phyloP scores from a whole-genome alignment of 257 asterid genomes.

The Plantago ovata region DNA sequence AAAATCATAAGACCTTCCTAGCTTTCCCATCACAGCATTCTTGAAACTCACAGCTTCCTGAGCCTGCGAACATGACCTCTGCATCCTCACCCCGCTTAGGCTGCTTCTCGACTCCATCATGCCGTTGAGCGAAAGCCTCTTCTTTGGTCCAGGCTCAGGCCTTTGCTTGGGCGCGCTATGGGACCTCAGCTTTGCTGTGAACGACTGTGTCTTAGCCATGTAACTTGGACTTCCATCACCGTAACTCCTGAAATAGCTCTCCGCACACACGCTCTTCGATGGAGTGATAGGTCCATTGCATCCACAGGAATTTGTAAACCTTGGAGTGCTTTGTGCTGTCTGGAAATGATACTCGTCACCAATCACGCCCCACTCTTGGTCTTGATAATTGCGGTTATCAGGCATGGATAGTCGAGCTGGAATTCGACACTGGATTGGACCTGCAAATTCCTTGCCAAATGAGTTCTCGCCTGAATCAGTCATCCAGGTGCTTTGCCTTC shows the following conservation, averaged over 20 bases:
- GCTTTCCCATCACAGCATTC: constrained; percentile 51
- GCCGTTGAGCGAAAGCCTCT: constrained; percentile 40
- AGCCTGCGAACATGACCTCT: constrained; percentile 59
- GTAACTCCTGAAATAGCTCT: constrained; percentile 27
- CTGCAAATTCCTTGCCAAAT: constrained; percentile 20
- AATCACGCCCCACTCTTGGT: constrained; percentile 28
- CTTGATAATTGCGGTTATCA: constrained; percentile 25
- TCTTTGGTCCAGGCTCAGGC: constrained; percentile 51
- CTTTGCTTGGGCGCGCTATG: constrained; percentile 78
- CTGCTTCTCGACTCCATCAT: constrained; percentile 63
- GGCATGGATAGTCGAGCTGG: constrained; percentile 29
- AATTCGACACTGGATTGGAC: constrained; percentile 25
- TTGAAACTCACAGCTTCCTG: constrained; percentile 52
- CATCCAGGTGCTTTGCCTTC: constrained; percentile 41
- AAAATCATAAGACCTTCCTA: constrained; percentile 44
- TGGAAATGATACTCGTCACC: constrained; percentile 41
- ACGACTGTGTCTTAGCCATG: constrained; percentile 83
- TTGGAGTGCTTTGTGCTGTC: constrained; percentile 72
- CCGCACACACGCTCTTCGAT: constrained; percentile 45
- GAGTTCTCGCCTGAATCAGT: constrained; percentile 32
- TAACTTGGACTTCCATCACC: constrained; percentile 42
- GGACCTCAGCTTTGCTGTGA: constrained; percentile 68
- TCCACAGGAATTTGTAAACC: constrained; percentile 33
- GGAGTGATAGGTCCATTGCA: constrained; percentile 33
- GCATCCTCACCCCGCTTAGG: constrained; percentile 67